Percentiles rank a stretch among this genome's conserved stretches.
Conservation (phyloP, 306 rosid genomes). For the Dalbergia cochinchinensis region DNA sequence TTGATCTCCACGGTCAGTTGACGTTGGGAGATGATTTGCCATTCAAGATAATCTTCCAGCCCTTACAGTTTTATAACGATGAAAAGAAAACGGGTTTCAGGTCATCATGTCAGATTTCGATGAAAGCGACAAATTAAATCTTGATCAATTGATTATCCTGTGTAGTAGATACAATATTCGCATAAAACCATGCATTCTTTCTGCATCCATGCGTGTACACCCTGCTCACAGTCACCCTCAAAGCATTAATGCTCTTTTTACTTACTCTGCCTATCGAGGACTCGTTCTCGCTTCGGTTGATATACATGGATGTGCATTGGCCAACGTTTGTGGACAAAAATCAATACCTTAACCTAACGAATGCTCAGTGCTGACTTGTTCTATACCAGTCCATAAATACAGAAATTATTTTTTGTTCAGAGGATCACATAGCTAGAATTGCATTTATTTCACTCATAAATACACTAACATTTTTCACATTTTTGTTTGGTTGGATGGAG, state of each 20-base stretch:
- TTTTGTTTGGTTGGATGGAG: too few relatives aligned
- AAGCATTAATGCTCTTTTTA: constrained; percentile 4
- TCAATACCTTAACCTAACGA: constrained; percentile 19
- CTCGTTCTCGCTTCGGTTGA: neutral
- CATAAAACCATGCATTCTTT: neutral
- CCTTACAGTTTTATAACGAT: neutral
- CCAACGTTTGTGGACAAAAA: constrained; percentile 26
- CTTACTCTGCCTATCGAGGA: neutral
- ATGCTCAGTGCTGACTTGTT: constrained; percentile 13
- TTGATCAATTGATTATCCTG: neutral
- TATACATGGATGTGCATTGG: too few relatives aligned
- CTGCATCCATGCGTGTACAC: neutral
- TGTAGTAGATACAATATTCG: neutral
- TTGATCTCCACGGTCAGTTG: neutral
- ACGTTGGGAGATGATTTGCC: neutral
- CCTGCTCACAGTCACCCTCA: neutral
- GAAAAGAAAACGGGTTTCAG: neutral
- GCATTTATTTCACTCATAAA: too few relatives aligned
- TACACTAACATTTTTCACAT: too few relatives aligned
- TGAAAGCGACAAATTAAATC: neutral
- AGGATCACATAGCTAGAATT: too few relatives aligned
- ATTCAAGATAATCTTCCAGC: neutral
- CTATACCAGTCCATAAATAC: neutral
- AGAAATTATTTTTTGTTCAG: too few relatives aligned
- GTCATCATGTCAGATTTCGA: neutral